Evolutionary conservation across 352 stramenopile species (phyloP).

Genomic region (Albugo laibachii): DNA sequence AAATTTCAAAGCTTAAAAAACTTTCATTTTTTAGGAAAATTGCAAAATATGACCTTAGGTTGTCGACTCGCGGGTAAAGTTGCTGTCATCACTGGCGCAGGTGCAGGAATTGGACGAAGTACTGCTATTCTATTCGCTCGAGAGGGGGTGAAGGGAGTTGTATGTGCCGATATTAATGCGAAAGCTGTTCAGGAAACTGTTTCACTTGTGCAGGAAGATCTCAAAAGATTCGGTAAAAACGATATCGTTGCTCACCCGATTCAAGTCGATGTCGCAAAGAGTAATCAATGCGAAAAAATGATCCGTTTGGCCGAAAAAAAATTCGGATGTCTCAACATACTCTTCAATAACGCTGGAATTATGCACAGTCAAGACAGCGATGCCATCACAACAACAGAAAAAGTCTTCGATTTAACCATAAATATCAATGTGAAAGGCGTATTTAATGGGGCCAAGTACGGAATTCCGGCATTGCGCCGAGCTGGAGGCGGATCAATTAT

Average conservation of each 20-base stretch:
- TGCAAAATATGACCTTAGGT: not conserved
- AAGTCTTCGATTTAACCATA: conserved; percentile 75
- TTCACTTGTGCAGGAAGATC: conserved; percentile 38
- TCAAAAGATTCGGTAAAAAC: conserved; percentile 30
- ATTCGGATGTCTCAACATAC: conserved; percentile 53
- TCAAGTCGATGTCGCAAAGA: conserved; percentile 58
- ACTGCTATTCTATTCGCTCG: conserved; percentile 68
- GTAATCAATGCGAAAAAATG: conserved; percentile 49
- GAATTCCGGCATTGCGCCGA: conserved; percentile 57
- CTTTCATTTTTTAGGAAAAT: not conserved
- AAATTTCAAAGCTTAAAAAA: no score
- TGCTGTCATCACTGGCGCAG: conserved; percentile 67
- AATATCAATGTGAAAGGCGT: conserved; percentile 79
- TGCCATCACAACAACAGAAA: conserved; percentile 45
- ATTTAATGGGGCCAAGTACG: conserved; percentile 79
- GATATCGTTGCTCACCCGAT: conserved; percentile 30
- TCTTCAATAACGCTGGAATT: conserved; percentile 80
- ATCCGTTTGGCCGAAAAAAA: conserved; percentile 52
- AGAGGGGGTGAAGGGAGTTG: conserved; percentile 49
- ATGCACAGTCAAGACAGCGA: conserved; percentile 72
- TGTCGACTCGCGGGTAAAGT: conserved; percentile 40
- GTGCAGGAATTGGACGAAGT: conserved; percentile 62
- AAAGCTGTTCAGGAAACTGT: conserved; percentile 40
- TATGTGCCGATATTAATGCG: conserved; percentile 64
- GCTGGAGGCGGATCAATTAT: conserved; percentile 70